Percentiles rank a stretch among this genome's conserved stretches.
phyloP scores from a whole-genome alignment of 1,284 basidiomycete species.

The Trichosporon coremiiforme region DNA sequence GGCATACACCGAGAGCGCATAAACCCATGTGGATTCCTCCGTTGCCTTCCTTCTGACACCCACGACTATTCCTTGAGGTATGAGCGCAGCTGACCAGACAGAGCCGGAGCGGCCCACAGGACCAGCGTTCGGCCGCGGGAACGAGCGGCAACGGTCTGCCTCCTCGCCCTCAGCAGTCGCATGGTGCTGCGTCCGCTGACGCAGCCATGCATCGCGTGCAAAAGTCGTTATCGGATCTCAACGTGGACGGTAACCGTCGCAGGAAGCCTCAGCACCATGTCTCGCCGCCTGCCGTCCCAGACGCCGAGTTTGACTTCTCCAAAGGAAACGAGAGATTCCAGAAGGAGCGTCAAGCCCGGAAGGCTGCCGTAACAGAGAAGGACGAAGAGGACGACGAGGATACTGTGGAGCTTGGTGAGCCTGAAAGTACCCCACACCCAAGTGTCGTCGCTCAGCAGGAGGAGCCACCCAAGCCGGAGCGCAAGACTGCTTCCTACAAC shows the following conservation, averaged over 20 bases:
- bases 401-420: slow-evolving; percentile 32
- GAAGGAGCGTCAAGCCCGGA: slow-evolving; percentile 41
- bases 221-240: slow-evolving; percentile 45
- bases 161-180: slow-evolving; percentile 12
- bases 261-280: slow-evolving; percentile 30
- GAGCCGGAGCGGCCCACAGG: slow-evolving; percentile 26
- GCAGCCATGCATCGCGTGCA: slow-evolving; percentile 50
- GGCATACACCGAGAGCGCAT: slow-evolving; percentile 53
- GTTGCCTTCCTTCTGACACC: slow-evolving; percentile 56
- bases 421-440: slow-evolving; percentile 43
- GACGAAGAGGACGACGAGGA: slow-evolving; percentile 20
- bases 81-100: slow-evolving; percentile 20
- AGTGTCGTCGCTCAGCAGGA: slow-evolving; percentile 32
- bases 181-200: slow-evolving; percentile 37
- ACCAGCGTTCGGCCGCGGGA: not conserved
- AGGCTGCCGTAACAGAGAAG: slow-evolving; percentile 25
- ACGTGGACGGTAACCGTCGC: slow-evolving; percentile 32
- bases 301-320: slow-evolving; percentile 52
- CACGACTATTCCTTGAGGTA: not conserved
- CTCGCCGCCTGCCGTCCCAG: slow-evolving; percentile 43
- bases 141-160: not conserved
- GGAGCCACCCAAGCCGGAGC: slow-evolving; percentile 16
- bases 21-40: slow-evolving; percentile 55
- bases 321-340: slow-evolving; percentile 47
- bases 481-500: slow-evolving; percentile 37